Evolutionary conservation across 2,329 filamentous ascomycete species (phyloP), one percentile per base, ranked within the genome.

Genomic region (Aschersonia sp.): DNA sequence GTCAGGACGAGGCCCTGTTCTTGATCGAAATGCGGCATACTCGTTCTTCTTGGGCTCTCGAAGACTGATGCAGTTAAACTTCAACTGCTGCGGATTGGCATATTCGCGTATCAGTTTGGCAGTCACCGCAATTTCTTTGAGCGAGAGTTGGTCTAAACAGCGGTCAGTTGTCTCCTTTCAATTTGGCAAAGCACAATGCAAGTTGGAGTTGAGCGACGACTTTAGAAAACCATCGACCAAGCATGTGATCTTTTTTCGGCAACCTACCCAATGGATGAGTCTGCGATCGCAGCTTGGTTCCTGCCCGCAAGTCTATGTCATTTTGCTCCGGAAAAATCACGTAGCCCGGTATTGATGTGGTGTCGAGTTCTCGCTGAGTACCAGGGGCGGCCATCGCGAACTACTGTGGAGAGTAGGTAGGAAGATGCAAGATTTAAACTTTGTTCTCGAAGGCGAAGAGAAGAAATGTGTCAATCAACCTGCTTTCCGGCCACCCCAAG

Each of bases 11-110:
- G 74, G 64, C 4, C 69, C 64, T 29, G 53, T 61, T 30, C 73
- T 70, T 32, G 64, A 64, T 48, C 78, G 71, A 39, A 77, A 81
- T 45, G 80, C 77, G 14, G 78, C 64, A 58, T 81, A 83, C n/a
- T 72, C 51, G 71, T 68, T 52, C 66, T 84, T 84, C 40, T 69
- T 66, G 4, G 81, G 80, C 56, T 84, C 79, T 46, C 81, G 72
- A 4, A 84, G 67, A 29, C 77, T 84, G 45, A 87, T 73, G 54
- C 74, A 75, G 64, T 86, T 86, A 70, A 68, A 68, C 52, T 68
- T 68, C 45, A 66, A 46, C 9, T 54, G 50, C 45, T 57, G 59
- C 46, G 61, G 55, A 41, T 46, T 52, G 12, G 62, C 61, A 52
- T 64, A 49, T 5, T 66, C 63, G 35, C 69, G 62, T 50, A 79